phyloP scores from a whole-genome alignment of 2,329 filamentous ascomycete genomes.

The Pseudogymnoascus sp. region DNA sequence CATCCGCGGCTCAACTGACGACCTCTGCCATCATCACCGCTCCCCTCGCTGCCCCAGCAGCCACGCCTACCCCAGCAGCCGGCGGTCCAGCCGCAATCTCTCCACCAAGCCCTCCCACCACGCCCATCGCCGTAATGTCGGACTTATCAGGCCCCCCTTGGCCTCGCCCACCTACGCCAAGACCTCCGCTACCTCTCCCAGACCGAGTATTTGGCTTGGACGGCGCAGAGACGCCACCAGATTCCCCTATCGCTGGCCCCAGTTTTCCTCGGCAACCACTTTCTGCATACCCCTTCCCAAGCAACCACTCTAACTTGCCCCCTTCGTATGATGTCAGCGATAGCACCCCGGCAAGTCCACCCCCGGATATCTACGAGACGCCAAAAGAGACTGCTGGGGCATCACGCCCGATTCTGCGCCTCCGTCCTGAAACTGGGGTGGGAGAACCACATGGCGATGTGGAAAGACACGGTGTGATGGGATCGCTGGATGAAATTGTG shows the following conservation, averaged over 20 bases:
- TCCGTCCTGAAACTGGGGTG: neutral
- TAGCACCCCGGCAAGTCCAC: neutral
- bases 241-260: neutral
- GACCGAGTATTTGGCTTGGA: neutral
- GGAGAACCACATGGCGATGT: neutral
- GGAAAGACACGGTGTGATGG: neutral
- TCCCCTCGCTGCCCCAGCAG: neutral
- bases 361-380: neutral
- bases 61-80: neutral
- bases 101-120: neutral
- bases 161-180: neutral
- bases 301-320: too few species aligned
- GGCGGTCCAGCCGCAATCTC: neutral
- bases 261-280: neutral
- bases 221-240: neutral
- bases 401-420: neutral
- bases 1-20: neutral
- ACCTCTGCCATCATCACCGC: neutral
- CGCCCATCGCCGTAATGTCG: neutral
- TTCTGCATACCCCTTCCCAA: neutral
- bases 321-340: too few species aligned
- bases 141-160: neutral
- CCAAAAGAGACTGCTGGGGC: too few species aligned
- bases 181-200: neutral
- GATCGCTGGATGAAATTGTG: neutral